Percentiles rank a stretch among this genome's conserved stretches.
Conservation (phyloP, 2,329 filamentous ascomycete genomes). For the Zymoseptoria tritici region DNA sequence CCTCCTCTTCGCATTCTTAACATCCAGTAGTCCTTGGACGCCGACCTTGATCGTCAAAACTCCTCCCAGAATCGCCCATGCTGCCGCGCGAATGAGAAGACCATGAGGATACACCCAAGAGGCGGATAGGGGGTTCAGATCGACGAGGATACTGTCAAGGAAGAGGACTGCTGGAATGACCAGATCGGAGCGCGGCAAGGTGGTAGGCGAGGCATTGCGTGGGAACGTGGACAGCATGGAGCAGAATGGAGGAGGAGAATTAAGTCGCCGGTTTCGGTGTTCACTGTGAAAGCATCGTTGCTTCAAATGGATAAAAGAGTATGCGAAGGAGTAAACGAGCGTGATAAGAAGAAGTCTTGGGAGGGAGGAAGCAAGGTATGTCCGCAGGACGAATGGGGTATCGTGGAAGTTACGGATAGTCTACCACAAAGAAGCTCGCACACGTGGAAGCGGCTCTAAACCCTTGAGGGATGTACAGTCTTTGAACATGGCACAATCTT, state of each 20-base stretch:
- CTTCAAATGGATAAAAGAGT: background rate
- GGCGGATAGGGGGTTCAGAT: conserved; percentile 29
- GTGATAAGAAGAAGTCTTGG: background rate
- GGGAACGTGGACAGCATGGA: background rate
- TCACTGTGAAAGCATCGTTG: background rate
- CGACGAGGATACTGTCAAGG: conserved; percentile 19
- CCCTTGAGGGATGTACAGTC: background rate
- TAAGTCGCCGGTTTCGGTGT: background rate
- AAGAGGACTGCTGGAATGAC: background rate
- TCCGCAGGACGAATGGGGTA: background rate
- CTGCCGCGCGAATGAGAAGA: conserved; percentile 37
- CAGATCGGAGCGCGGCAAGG: background rate
- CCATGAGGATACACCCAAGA: conserved; percentile 24
- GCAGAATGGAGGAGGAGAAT: background rate
- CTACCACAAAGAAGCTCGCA: background rate
- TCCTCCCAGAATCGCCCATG: conserved; percentile 37
- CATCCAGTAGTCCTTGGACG: conserved; percentile 11
- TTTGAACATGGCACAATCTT: background rate
- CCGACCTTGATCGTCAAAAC: conserved; percentile 29
- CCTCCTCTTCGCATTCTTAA: conserved; percentile 20
- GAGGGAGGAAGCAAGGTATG: background rate
- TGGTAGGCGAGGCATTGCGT: background rate
- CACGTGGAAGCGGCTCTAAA: background rate
- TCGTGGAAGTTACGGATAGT: background rate
- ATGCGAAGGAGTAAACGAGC: background rate